Evolutionary conservation across 805 yeast species (phyloP), one percentile per base, ranked within the genome.

Genomic region (Lachancea sp.): DNA sequence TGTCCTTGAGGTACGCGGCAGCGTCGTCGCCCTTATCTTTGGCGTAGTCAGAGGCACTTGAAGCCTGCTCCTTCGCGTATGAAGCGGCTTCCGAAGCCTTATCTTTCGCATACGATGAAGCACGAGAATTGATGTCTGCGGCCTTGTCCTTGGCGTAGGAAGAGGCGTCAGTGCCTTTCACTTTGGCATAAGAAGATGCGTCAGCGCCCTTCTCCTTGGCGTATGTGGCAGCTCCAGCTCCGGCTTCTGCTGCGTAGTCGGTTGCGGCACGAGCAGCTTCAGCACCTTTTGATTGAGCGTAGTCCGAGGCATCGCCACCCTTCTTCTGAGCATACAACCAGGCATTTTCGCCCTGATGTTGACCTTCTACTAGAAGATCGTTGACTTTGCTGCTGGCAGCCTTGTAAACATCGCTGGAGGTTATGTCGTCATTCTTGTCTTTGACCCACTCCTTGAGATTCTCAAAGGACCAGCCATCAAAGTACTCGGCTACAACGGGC

Each of bases 401-500:
- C 11, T 48, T 41, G 35, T 61, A 38, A 38, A 66, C 51, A 8
- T 60, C 65, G 25, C 58, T 51, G 41, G 65, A 55, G 18, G 42
- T 41, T 13, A 41, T 34, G 16, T 59, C 44, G 15, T 60, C 65
- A n/a, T 53, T 57, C 46, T 66, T 64, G 39, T 59, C 63, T 22
- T 51, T 53, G 16, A 67, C 57, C 78, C 78, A 74, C 18, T 62
- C 60, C 41, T 66, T 63, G 35, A 71, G 46, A 31, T 68, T 60
- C 12, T 68, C 69, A 26, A 64, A 61, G 12, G 69, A 61, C 66
- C 70, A 63, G 13, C 66, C 70, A 36, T 69, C 69, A 41, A 69
- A 65, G 49, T 66, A 62, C 36, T 49, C 47, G 30, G 54, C 51
- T 32, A 50, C 46, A 26, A 46, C 49, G 27, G 36, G 55, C 37